Evolutionary conservation across 345 rosid genomes (phyloP).

Genomic region (Eutrema heterophyllum): DNA sequence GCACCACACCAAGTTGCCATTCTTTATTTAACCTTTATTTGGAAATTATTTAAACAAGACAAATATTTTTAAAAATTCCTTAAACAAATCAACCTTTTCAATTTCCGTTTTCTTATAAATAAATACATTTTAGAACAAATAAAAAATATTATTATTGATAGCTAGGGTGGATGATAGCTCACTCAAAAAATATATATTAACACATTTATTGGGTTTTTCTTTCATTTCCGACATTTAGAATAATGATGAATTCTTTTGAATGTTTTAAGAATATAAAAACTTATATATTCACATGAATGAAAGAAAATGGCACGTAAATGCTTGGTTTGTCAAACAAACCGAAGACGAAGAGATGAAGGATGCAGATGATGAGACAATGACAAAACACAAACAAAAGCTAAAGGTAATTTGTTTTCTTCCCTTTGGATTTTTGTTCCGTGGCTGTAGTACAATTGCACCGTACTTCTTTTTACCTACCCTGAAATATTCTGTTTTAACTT

Average conservation of each 20-base stretch:
- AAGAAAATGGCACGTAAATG: neutral
- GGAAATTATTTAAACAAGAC: neutral
- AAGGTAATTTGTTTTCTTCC: neutral
- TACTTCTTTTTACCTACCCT: conserved; percentile 13
- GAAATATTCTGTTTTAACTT: neutral
- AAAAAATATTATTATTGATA: neutral
- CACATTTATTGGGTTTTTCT: neutral
- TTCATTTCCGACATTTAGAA: neutral
- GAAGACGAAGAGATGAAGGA: conserved; percentile 1
- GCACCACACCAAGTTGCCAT: conserved; percentile 27
- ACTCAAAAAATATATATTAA: neutral
- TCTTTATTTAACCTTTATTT: conserved; percentile 18
- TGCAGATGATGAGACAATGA: neutral
- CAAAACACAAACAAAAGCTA: neutral
- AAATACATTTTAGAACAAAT: neutral
- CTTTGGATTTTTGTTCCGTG: conserved; percentile 25
- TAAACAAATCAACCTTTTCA: neutral
- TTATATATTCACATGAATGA: neutral
- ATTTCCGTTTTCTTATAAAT: neutral
- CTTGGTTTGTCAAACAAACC: conserved; percentile 5
- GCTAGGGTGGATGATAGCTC: neutral
- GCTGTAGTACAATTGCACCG: conserved; percentile 29
- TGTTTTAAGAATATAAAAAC: neutral
- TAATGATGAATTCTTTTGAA: neutral
- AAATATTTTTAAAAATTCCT: neutral